Evolutionary conservation across 228 moss, liverwort and hornwort genomes (phyloP).

Genomic region (Sphagnum fallax): DNA sequence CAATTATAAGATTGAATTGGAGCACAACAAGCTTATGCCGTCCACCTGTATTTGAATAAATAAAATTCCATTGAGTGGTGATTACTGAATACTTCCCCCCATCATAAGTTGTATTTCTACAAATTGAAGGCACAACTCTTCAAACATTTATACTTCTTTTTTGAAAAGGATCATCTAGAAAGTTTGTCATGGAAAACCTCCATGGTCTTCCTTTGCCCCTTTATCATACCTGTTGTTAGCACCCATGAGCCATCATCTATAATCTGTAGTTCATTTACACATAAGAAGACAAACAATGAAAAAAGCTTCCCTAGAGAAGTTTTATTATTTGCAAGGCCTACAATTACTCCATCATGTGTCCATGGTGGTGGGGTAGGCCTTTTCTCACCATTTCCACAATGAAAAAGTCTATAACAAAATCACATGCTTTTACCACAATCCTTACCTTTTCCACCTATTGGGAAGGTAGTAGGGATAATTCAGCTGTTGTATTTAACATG

Average conservation of each 20-base stretch:
- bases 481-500: no score
- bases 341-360: no score
- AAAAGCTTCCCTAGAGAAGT: slow-evolving; percentile 48
- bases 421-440: no score
- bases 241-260: slow-evolving; percentile 65
- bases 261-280: slow-evolving; percentile 58
- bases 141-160: slow-evolving; percentile 27
- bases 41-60: slow-evolving; percentile 47
- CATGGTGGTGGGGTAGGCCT: no score
- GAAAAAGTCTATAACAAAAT: no score
- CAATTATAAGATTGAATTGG: slow-evolving; percentile 63
- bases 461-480: no score
- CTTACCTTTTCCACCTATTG: no score
- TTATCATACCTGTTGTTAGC: slow-evolving; percentile 53
- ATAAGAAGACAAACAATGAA: slow-evolving; percentile 34
- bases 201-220: slow-evolving; percentile 54
- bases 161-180: no score
- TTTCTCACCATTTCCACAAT: no score
- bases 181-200: slow-evolving; percentile 33
- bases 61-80: slow-evolving; percentile 34
- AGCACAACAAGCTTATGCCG: slow-evolving; percentile 72
- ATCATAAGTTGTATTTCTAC: slow-evolving; percentile 44
- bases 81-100: slow-evolving; percentile 44
- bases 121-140: slow-evolving; percentile 58
- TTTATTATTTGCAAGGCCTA: slow-evolving; percentile 14